phyloP scores from a whole-genome alignment of 441 rosid species.

The Rhodomyrtus psidioides region DNA sequence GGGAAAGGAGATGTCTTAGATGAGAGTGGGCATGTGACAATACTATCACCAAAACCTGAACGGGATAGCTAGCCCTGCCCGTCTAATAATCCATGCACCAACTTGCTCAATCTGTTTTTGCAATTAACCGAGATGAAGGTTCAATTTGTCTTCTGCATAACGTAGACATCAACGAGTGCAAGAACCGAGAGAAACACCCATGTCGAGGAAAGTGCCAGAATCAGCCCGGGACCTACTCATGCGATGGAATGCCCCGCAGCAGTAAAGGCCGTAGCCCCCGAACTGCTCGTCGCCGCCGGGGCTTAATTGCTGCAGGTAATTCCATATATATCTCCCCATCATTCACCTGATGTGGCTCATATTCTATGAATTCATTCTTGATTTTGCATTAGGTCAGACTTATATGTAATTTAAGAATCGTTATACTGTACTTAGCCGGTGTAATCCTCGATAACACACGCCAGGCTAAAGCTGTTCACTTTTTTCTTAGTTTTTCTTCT shows the following conservation, averaged over 20 bases:
- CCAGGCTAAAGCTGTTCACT: background rate
- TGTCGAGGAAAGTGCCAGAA: background rate
- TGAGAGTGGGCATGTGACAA: background rate
- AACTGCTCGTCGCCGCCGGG: accelerated
- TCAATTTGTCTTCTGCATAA: background rate
- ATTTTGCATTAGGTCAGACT: accelerated
- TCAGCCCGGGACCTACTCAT: accelerated
- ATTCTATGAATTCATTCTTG: background rate
- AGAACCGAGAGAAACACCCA: background rate
- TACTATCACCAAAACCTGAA: background rate
- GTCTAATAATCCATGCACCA: background rate
- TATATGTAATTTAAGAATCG: background rate
- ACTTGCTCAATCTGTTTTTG: background rate
- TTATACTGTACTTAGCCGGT: background rate
- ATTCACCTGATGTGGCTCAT: background rate
- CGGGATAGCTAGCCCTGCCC: background rate
- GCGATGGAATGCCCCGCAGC: too few relatives aligned
- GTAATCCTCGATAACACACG: background rate
- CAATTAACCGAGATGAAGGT: background rate
- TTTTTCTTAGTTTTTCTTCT: background rate
- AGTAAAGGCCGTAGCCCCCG: accelerated
- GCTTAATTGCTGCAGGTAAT: background rate
- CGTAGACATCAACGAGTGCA: background rate
- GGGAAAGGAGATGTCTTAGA: background rate
- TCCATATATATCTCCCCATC: background rate